A percentile compares a stretch with the other conserved stretches of the same genome.
Evolutionary conservation across 345 rosid genomes (phyloP).

Genomic region (Rhodamnia argentea): DNA sequence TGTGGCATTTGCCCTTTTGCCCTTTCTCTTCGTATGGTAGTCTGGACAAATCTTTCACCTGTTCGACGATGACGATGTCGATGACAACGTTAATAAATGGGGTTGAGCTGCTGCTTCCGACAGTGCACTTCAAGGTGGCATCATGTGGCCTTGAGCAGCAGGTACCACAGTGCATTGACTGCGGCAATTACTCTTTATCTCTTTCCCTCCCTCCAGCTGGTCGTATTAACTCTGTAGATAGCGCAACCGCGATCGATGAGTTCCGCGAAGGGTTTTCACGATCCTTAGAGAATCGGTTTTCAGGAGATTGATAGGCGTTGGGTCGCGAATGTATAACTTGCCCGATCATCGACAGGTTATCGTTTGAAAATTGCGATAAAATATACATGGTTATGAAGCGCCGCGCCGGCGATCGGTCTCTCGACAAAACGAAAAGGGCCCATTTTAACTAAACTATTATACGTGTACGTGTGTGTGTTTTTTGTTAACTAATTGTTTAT

Average conservation of each 20-base stretch:
- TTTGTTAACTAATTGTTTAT: background rate
- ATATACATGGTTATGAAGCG: background rate
- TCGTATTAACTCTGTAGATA: background rate
- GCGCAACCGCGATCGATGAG: background rate
- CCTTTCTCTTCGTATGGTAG: background rate
- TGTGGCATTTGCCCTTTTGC: background rate
- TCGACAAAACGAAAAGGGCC: background rate
- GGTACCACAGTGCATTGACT: conserved; percentile 20
- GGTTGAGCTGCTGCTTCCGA: background rate
- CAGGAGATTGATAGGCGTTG: background rate
- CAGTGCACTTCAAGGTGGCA: background rate
- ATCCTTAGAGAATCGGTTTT: background rate
- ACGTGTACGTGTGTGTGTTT: background rate
- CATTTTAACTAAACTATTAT: background rate
- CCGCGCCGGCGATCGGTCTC: background rate
- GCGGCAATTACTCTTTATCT: conserved; percentile 2
- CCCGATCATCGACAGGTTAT: background rate
- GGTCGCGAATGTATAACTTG: background rate
- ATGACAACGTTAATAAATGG: background rate
- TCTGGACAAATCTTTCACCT: background rate
- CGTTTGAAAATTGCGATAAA: background rate
- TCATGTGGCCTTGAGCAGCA: conserved; percentile 9
- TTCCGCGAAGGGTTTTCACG: background rate
- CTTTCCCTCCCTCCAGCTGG: background rate
- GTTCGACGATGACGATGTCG: background rate